A percentile compares a stretch with the other conserved stretches of the same genome.
Conservation (phyloP, 2,329 filamentous ascomycete species). For the Trichoderma sp. region DNA sequence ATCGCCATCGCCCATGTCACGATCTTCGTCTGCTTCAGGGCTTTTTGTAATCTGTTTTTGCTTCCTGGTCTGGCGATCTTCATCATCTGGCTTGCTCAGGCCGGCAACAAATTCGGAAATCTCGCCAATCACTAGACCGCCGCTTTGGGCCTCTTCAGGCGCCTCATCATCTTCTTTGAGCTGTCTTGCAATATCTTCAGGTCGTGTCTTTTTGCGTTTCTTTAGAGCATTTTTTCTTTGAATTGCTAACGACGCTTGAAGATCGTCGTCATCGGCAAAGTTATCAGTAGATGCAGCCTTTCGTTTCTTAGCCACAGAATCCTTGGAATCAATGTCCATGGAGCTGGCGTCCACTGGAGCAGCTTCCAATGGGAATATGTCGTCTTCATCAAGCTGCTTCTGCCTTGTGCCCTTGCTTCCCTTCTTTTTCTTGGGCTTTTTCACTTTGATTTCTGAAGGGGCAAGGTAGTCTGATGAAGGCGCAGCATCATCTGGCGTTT, state of each 20-base stretch:
- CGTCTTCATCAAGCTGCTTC: conserved; percentile 67
- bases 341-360: conserved; percentile 47
- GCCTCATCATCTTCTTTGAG: conserved; percentile 64
- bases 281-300: conserved; percentile 67
- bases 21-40: conserved; percentile 46
- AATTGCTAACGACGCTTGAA: conserved; percentile 83
- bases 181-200: conserved; percentile 84
- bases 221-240: conserved; percentile 84
- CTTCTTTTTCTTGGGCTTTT: conserved; percentile 96
- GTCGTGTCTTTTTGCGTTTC: conserved; percentile 84
- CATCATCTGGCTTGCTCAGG: conserved; percentile 68
- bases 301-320: conserved; percentile 60
- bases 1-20: conserved; percentile 49
- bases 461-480: conserved; percentile 84
- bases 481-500: conserved; percentile 38
- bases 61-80: conserved; percentile 58
- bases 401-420: conserved; percentile 77
- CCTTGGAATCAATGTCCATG: conserved; percentile 79
- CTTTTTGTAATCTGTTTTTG: conserved; percentile 42
- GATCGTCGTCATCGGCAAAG: conserved; percentile 88
- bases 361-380: conserved; percentile 54
- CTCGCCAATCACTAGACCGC: conserved; percentile 88
- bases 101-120: conserved; percentile 93
- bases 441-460: conserved; percentile 83
- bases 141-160: conserved; percentile 44